These are phyloP conservation scores for Dendrothele bispora DNA, from an alignment of 768 basidiomycete species.

Conservation along the genomic window DNA sequence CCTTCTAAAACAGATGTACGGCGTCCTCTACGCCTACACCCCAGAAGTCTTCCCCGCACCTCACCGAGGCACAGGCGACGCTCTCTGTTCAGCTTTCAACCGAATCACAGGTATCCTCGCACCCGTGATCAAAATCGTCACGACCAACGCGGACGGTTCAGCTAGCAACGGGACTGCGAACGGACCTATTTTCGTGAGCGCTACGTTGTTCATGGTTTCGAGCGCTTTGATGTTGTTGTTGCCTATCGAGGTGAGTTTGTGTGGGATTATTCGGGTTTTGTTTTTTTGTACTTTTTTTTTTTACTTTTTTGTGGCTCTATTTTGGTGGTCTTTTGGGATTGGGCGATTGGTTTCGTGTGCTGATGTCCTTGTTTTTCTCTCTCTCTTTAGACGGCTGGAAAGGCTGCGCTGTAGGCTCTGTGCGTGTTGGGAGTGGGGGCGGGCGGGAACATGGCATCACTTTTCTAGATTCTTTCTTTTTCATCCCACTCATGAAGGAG, in stretches of 20 bases:
- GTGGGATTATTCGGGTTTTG: too few species aligned
- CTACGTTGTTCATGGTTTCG: conserved; percentile 3
- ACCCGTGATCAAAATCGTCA: conserved; percentile 20
- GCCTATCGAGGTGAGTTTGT: conserved; percentile 6
- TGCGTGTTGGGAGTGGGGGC: too few species aligned
- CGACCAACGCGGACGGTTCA: conserved; percentile 4
- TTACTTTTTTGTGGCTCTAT: background rate
- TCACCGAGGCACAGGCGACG: conserved; percentile 56
- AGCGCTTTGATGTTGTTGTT: conserved; percentile 4
- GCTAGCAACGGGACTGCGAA: conserved; percentile 5
- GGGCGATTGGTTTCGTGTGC: too few species aligned
- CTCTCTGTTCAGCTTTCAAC: conserved; percentile 50
- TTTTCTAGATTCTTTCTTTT: too few species aligned
- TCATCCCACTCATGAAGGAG: too few species aligned
- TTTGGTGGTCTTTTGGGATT: background rate
- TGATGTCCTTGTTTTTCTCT: too few species aligned
- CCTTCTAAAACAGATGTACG: too few species aligned
- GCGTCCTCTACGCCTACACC: conserved; percentile 43
- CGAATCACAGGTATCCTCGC: conserved; percentile 62
- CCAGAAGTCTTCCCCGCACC: conserved; percentile 57
- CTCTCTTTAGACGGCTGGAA: conserved; percentile 9
- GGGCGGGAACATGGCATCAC: too few species aligned
- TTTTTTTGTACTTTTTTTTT: background rate
- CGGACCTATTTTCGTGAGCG: conserved; percentile 6
- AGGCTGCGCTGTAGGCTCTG: conserved; percentile 7